Conservation (phyloP, 306 rosid genomes). For the Cucumis cinereus region DNA sequence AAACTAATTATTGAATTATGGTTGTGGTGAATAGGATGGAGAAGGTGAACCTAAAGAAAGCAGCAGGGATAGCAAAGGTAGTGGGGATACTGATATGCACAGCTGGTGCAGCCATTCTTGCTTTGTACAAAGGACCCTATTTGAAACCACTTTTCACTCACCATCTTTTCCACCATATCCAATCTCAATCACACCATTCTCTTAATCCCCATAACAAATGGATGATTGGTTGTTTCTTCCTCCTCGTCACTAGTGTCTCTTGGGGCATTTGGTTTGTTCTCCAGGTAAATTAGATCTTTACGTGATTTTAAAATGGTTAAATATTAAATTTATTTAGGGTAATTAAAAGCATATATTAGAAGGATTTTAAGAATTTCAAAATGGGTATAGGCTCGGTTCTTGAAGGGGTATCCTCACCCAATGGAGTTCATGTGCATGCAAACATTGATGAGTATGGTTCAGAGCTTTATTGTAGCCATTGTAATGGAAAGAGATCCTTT, state of each 20-base stretch:
- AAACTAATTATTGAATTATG: no score
- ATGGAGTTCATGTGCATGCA: slow-evolving; percentile 63
- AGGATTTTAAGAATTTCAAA: no score
- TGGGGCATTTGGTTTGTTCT: slow-evolving; percentile 41
- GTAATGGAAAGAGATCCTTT: slow-evolving; percentile 52
- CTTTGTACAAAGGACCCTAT: slow-evolving; percentile 48
- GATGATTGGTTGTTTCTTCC: slow-evolving; percentile 40
- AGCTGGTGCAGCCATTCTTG: slow-evolving; percentile 37
- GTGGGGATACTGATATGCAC: slow-evolving; percentile 34
- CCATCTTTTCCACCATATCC: background rate
- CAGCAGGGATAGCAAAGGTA: slow-evolving; percentile 37
- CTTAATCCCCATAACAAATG: slow-evolving; percentile 15
- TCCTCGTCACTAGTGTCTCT: slow-evolving; percentile 16
- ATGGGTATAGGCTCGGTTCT: slow-evolving; percentile 29
- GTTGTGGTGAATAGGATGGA: slow-evolving; percentile 12
- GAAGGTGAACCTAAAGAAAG: slow-evolving; percentile 30
- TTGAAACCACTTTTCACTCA: slow-evolving; percentile 16
- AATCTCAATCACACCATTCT: background rate
- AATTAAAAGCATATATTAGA: no score
- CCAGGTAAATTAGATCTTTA: background rate
- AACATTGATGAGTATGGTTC: slow-evolving; percentile 48
- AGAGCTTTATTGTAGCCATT: slow-evolving; percentile 48
- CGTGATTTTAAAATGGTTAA: no score
- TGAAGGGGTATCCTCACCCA: slow-evolving; percentile 62
- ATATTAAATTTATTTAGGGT: no score